Evolutionary conservation across 202 grass and related monocot genomes (phyloP), one percentile per base, ranked within the genome.

Genomic region (Panicum virgatum): DNA sequence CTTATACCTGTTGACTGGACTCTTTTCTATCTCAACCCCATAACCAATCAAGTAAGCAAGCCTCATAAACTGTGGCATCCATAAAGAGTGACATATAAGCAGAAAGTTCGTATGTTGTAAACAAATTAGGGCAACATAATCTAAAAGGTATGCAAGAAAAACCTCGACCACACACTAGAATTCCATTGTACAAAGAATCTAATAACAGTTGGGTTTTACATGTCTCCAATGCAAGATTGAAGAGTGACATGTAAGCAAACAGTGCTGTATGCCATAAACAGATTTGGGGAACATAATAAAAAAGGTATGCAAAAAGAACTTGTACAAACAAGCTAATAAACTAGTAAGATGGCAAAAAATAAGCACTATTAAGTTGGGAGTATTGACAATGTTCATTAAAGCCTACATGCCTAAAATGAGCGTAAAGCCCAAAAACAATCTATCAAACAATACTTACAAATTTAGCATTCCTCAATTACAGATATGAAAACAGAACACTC

Each of bases 1-100:
- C 58, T 57, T 77, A 56, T 93, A 99, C 97, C 97, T 99, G 91
- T 94, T 99, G 46, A 90, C 83, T 74, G 97, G 91, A 82, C 89
- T 99, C 85, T 85, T 93, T 89, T 99, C 96, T 75, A 99, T 96
- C 86, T 90, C 96, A 84, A 88, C 83, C 59, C 93, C 96, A 85
- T 94, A 99, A 69, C 97, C 97, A 67, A 99, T 92, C 82, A 99
- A 89, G 90, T 92, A 99, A 78, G 97, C 97, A 84, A 99, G 91
- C 79, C 96, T 94, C 97, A 99, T 92, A 83, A 96, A 92, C 97
- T 99, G 88, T 40, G 37, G 91, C 65, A 84, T 80, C 58, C 61
- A 92, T 85, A 39, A 83, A 89, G 43, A 69, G 45, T 78, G 80
- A 51, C 44, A 80, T 62, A 76, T 37, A 36, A 88, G 73, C n/a